Evolutionary conservation across 805 yeast genomes (phyloP), one percentile per base, ranked within the genome.

Genomic region (Kluyveromyces wickerhamii): DNA sequence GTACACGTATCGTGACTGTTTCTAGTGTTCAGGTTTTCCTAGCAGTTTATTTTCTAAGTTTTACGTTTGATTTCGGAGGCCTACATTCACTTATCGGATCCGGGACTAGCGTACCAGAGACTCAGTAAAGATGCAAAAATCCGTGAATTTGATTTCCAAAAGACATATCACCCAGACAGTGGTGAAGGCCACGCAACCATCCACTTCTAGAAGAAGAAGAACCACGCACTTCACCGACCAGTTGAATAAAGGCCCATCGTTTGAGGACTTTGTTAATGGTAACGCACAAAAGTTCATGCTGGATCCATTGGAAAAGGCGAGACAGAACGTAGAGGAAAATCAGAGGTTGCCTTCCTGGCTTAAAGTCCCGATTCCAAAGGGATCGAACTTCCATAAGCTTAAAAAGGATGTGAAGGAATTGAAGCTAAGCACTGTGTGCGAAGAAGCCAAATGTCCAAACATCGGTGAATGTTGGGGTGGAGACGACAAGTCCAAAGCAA

Each of bases 391-490:
- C 58, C 78, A 78, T 48, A 78, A 76, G 46, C 67, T 92, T 47
- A 87, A 89, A 54, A 72, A 75, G 31, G 99, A 92, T 53, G 79
- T 92, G 21, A 71, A 86, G 41, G 96, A 94, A 39, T 66, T 92
- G 40, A 85, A 86, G 44, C 66, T 92, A 34, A 81, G 95, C 23
- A 92, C 99, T 0, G 99, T 92, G 20, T 92, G 99, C 62, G 97
- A 92, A 60, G 98, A 92, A 54, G 98, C 98, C 4, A 80, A 92
- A 54, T 92, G 99, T 62, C 99, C 99, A n/a, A 92, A 92, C 58
- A 92, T 92, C 42, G 96, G 97, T 34, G 99, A 92, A 59, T 92
- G 99, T 62, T 92, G 99, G 99, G 97, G 98, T 37, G 98, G 98
- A 20, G 75, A 79, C 50, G 77, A 72, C 49, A 73, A 59, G 35